Conservation (phyloP, 805 yeast genomes). For the Alloascoidea africana region DNA sequence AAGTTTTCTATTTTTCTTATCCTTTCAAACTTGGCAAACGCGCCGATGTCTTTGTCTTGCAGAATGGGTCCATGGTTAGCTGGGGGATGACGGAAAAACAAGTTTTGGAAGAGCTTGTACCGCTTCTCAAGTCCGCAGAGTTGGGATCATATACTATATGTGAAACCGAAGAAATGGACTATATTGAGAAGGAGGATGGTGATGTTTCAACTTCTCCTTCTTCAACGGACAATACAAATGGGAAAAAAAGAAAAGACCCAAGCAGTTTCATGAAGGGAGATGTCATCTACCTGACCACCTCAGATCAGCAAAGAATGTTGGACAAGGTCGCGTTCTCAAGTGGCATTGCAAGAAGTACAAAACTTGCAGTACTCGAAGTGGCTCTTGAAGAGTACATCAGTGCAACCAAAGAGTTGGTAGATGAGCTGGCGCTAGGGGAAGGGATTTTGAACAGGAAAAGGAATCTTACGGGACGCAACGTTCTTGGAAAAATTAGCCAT, state of each 20-base stretch:
- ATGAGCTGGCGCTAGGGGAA: conserved; percentile 44
- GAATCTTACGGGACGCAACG: conserved; percentile 24
- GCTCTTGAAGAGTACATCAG: conserved; percentile 55
- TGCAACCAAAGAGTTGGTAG: conserved; percentile 49
- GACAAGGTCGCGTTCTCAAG: conserved; percentile 85
- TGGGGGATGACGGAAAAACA: conserved; percentile 63
- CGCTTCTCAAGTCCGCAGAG: conserved; percentile 34
- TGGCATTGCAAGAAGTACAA: conserved; percentile 76
- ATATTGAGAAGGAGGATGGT: conserved; percentile 26
- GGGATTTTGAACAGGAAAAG: conserved; percentile 9
- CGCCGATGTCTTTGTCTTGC: conserved; percentile 49
- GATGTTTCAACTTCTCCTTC: conserved; percentile 8
- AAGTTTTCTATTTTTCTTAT: conserved; percentile 42
- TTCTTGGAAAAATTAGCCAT: conserved; percentile 56
- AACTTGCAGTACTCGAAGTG: conserved; percentile 66
- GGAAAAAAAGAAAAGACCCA: conserved; percentile 7
- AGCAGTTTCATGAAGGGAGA: conserved; percentile 49
- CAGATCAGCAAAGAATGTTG: conserved; percentile 30
- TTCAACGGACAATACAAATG: conserved; percentile 3
- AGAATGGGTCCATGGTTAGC: conserved; percentile 68
- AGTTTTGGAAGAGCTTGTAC: conserved; percentile 28
- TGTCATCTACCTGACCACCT: conserved; percentile 47
- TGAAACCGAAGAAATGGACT: conserved; percentile 86
- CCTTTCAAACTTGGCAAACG: conserved; percentile 17
- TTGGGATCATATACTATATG: conserved; percentile 27